These are phyloP conservation scores for Clonostachys rosea DNA, from an alignment of 2,329 filamentous ascomycete species.

Conservation along the genomic window DNA sequence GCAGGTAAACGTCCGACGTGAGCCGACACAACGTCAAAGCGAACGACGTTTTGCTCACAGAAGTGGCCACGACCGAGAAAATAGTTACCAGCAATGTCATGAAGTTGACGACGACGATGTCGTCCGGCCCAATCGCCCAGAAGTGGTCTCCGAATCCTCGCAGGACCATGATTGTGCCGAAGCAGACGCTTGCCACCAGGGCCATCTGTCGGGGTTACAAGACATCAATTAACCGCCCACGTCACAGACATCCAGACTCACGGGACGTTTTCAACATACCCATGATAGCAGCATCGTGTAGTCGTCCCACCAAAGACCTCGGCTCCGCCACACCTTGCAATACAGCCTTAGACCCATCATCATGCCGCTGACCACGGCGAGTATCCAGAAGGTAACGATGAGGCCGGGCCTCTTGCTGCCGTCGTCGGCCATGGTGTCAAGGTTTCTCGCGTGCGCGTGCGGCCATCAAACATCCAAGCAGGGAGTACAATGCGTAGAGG, in stretches of 20 bases:
- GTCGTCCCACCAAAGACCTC: constrained; percentile 15
- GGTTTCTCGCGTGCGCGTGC: too few species aligned
- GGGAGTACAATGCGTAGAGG: too few species aligned
- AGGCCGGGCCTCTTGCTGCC: background rate
- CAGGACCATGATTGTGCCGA: too few species aligned
- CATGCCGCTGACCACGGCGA: constrained; percentile 1
- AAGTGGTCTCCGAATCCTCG: constrained; percentile 1
- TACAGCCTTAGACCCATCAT: constrained; percentile 11
- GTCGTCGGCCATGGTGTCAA: background rate
- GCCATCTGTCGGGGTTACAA: too few species aligned
- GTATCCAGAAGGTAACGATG: background rate
- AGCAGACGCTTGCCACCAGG: too few species aligned
- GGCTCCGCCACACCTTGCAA: constrained; percentile 8
- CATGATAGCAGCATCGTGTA: constrained; percentile 10
- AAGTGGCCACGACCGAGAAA: constrained; percentile 15
- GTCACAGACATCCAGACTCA: too few species aligned
- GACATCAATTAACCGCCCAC: too few species aligned
- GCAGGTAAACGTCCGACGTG: constrained; percentile 10
- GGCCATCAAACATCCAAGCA: too few species aligned
- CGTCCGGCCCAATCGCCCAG: background rate
- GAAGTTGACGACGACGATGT: background rate
- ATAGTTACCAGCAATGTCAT: constrained; percentile 2
- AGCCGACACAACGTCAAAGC: constrained; percentile 18
- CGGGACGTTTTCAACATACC: constrained; percentile 1
- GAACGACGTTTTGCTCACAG: constrained; percentile 23